Evolutionary conservation across 306 rosid species (phyloP).

Genomic region (Vigna angularis): DNA sequence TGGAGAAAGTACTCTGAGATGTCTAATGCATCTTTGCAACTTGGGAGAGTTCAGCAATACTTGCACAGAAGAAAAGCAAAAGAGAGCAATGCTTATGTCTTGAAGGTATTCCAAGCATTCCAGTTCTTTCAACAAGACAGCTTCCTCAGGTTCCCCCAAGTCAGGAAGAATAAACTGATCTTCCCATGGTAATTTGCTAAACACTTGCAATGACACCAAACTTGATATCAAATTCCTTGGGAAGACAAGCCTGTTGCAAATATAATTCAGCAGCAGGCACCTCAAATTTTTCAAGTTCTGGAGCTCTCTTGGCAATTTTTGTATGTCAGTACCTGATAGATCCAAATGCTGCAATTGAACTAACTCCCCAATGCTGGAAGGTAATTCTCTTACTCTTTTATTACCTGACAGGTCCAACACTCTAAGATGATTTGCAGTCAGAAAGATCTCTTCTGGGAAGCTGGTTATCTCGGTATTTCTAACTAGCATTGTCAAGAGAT

Average conservation of each 20-base stretch:
- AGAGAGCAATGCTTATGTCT: neutral
- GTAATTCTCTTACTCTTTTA: neutral
- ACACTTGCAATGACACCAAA: slow-evolving; percentile 14
- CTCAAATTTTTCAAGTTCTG: slow-evolving; percentile 6
- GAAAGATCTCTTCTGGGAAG: neutral
- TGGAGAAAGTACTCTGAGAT: neutral
- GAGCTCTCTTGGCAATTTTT: neutral
- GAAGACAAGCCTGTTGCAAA: neutral
- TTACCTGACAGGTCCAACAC: neutral
- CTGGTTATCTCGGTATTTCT: neutral
- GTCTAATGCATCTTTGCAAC: slow-evolving; percentile 2
- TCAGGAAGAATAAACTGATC: neutral
- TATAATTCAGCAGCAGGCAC: neutral
- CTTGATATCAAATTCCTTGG: slow-evolving; percentile 3
- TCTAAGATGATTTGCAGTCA: neutral
- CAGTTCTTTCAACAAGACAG: neutral
- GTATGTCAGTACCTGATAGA: neutral
- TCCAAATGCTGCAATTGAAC: neutral
- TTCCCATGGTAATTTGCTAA: slow-evolving; percentile 4
- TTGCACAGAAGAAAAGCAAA: neutral
- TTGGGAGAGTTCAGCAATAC: neutral
- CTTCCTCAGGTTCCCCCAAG: neutral
- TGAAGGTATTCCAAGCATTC: slow-evolving; percentile 6
- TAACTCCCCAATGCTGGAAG: neutral
- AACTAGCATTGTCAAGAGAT: neutral